phyloP scores from a whole-genome alignment of 768 basidiomycete genomes.

The Xerocomellus dryophilus region DNA sequence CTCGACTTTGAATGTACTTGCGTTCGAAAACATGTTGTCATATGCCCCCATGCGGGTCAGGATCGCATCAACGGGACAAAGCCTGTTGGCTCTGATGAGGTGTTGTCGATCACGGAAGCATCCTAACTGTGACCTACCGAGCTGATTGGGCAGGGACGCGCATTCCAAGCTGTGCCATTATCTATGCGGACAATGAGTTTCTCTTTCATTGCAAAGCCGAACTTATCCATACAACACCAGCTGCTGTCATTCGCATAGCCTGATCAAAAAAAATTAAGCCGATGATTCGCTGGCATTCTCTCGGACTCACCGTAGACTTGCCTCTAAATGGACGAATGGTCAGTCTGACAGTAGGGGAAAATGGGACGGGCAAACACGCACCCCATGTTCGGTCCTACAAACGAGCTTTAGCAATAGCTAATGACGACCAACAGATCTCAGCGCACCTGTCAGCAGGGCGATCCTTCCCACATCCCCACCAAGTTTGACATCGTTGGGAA shows the following conservation, averaged over 20 bases:
- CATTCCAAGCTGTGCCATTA: constrained; percentile 96
- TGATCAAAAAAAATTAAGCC: constrained; percentile 22
- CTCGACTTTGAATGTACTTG: constrained; percentile 98
- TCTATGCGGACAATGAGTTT: constrained; percentile 37
- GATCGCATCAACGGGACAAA: constrained; percentile 89
- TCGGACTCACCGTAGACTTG: constrained; percentile 62
- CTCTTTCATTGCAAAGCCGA: neutral
- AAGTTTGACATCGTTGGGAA: constrained; percentile 88
- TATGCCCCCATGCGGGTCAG: constrained; percentile 98
- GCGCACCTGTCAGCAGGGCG: constrained; percentile 79
- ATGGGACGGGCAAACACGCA: constrained; percentile 35
- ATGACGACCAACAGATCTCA: neutral
- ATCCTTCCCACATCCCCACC: constrained; percentile 75
- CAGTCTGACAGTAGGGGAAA: neutral
- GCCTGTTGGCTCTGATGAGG: constrained; percentile 37
- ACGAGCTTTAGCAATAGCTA: neutral
- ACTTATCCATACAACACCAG: constrained; percentile 64
- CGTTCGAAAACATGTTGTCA: constrained; percentile 93
- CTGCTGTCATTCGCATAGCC: constrained; percentile 94
- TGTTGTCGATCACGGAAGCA: neutral
- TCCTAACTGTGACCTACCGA: constrained; percentile 41
- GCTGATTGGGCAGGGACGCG: constrained; percentile 84
- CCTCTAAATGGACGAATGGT: constrained; percentile 43
- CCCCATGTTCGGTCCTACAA: constrained; percentile 83
- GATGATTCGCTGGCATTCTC: neutral